phyloP scores from a whole-genome alignment of 2,329 filamentous ascomycete genomes.

The Zopfia rhizophila region DNA sequence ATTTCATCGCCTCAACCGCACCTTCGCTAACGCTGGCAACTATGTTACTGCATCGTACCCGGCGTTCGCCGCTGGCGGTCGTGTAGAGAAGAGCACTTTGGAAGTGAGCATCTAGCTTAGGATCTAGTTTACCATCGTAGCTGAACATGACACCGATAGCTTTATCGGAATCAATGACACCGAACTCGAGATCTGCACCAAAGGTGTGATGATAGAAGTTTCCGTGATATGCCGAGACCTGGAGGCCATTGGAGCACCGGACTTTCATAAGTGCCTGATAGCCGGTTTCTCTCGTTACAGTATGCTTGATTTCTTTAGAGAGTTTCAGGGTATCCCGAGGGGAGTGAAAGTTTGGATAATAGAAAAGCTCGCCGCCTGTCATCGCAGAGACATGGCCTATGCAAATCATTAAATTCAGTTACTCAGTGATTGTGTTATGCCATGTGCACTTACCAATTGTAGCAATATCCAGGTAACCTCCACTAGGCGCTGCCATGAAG shows the following conservation, averaged over 20 bases:
- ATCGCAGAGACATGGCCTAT: slow-evolving; percentile 82
- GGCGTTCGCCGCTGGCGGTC: slow-evolving; percentile 85
- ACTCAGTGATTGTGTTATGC: not conserved
- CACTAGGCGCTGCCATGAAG: slow-evolving; percentile 90
- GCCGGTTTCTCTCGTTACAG: slow-evolving; percentile 88
- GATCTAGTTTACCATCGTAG: slow-evolving; percentile 97
- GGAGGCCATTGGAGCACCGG: slow-evolving; percentile 93
- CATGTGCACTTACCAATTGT: slow-evolving; percentile 74
- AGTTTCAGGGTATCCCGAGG: slow-evolving; percentile 87
- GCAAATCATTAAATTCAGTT: slow-evolving; percentile 27
- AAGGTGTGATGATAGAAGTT: slow-evolving; percentile 97
- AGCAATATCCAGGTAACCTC: slow-evolving; percentile 91
- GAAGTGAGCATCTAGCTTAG: slow-evolving; percentile 97
- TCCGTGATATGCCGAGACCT: slow-evolving; percentile 92
- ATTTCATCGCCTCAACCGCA: slow-evolving; percentile 85
- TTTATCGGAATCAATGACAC: slow-evolving; percentile 92
- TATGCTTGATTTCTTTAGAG: slow-evolving; percentile 84
- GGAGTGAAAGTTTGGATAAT: slow-evolving; percentile 95
- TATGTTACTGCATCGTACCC: slow-evolving; percentile 91
- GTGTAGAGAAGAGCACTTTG: slow-evolving; percentile 96
- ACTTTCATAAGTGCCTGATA: slow-evolving; percentile 99
- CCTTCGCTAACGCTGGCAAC: slow-evolving; percentile 92
- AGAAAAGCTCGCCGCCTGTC: slow-evolving; percentile 95
- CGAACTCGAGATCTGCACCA: slow-evolving; percentile 93
- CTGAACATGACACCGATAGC: slow-evolving; percentile 90